Percentiles rank a stretch among this genome's conserved stretches.
Evolutionary conservation across 2,329 filamentous ascomycete genomes (phyloP).

Genomic region (Helminthosporium solani): DNA sequence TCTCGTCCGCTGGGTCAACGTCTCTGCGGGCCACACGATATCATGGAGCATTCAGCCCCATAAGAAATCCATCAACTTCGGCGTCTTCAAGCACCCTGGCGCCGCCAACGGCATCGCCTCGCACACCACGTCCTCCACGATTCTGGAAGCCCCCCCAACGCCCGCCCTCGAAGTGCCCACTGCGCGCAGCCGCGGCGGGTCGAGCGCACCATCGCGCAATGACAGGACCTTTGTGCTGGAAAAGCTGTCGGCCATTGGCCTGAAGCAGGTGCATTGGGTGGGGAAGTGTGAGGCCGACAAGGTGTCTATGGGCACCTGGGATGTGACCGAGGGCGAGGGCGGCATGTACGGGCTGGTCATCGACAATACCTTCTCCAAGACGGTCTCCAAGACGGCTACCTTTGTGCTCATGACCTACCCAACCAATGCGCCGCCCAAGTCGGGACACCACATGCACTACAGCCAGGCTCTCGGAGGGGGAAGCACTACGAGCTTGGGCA

Average conservation of each 20-base stretch:
- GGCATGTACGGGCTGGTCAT: conserved; percentile 97
- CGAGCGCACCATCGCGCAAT: conserved; percentile 54
- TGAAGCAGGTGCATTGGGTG: conserved; percentile 71
- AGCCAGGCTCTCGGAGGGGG: conserved; percentile 56
- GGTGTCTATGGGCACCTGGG: conserved; percentile 85
- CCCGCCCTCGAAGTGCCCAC: conserved; percentile 55
- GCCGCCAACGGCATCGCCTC: conserved; percentile 54
- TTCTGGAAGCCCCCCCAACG: conserved; percentile 38
- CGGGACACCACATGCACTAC: conserved; percentile 66
- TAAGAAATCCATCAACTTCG: conserved; percentile 98
- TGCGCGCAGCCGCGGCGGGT: conserved; percentile 54
- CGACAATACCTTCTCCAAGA: conserved; percentile 97
- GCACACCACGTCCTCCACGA: conserved; percentile 39
- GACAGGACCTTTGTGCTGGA: conserved; percentile 70
- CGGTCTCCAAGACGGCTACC: conserved; percentile 87
- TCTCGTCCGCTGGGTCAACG: conserved; percentile 95
- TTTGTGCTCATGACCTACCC: conserved; percentile 94
- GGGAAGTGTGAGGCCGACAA: conserved; percentile 97
- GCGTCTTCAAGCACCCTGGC: conserved; percentile 95
- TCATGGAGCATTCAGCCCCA: conserved; percentile 98
- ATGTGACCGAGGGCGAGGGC: conserved; percentile 70
- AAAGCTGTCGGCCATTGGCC: conserved; percentile 62
- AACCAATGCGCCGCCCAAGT: conserved; percentile 74
- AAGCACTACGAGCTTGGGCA: conserved; percentile 41
- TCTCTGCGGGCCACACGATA: conserved; percentile 85